Evolutionary conservation across 768 basidiomycete species (phyloP), one percentile per base, ranked within the genome.

Genomic region (Mycena kentingensis): DNA sequence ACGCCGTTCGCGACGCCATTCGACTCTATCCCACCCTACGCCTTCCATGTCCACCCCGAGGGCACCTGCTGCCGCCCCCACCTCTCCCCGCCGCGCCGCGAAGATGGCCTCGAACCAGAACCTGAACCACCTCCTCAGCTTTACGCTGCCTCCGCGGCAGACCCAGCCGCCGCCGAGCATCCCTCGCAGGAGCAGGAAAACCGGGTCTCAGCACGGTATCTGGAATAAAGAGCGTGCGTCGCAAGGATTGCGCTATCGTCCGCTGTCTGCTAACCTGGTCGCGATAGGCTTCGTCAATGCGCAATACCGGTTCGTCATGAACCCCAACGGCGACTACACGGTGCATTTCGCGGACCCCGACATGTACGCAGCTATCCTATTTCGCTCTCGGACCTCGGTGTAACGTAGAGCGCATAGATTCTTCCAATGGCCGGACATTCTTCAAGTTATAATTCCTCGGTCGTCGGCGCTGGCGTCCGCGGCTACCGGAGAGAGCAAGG

Each of bases 271-370:
- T 51, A 51, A 25, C 22, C 44, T 21, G 49, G 49, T 8, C 48
- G 31, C 46, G n/a, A n/a, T 66, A 94, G 93, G 89, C 60, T 98
- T 93, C 67, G 85, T 98, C 61, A 97, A 98, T 70, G 94, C 95
- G 8, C 93, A 95, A 67, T 97, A 95, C 72, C 82, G 93, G 52
- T 98, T 98, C 69, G 82, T 98, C 35, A 87, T 98, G 87, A 91
- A 93, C 63, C 96, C 96, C 2, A 84, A 78, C 34, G 90, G 91
- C n/a, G 80, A 80, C 62, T 95, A 97, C 66, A 92, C 94, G 16
- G 95, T 90, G 5, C 94, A 97, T 69, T 95, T 98, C 66, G 93
- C 93, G 35, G 95, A 98, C 69, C 93, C 97, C 28, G 97, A 99
- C 70, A 95, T 98, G 89, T 90, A 69, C 64, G 90, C n/a, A 76